Base-by-base conservation (phyloP, 371 early-diverging fungal species). In the Circinella minor region DNA sequence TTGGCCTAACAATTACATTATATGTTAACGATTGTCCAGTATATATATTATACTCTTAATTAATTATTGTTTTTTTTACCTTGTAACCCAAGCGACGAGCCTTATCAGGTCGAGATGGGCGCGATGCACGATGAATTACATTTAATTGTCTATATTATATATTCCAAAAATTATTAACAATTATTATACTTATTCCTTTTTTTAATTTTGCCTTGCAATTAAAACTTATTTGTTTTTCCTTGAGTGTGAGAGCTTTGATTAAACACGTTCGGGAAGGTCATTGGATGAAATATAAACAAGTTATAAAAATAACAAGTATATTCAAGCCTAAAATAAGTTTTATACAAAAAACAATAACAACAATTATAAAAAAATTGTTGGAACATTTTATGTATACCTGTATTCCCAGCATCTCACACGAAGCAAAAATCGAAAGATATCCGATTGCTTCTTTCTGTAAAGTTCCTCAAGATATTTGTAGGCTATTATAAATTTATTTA, bases 41-140 rank as follows among this genome's bases (percentile, higher is more conserved):
- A 27, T 27, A 27, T 27, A 27, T 27, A 27, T 27, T 17, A 37
- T 13, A 5, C 17, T 43, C 11, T 14, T 51, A 2, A 13, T 51
- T 8, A 51, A 51, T 8, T 13, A 17, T 13, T 5, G 15, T 3
- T 3, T 47, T 10, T 11, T 18, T 48, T 65, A 65, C 65, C 87
- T 97, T 98, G 93, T 99, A 99, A 68, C 99, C 99, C 70, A 99
- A 89, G 76, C 96, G 96, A 82, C 99, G 94, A 61, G 99, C 99
- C 93, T 98, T 98, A 84, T 99, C 99, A 71, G 98, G 97, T 81
- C 98, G 98, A 64, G 98, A 95, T 60, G 99, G 98, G 80, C 98
- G 95, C 63, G 96, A 94, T 61, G 98, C 99, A 77, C 98, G 94
- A 91, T 98, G 98, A 79, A 99, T 94, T 70, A 93, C 95, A 82